Conservation (phyloP, 257 asterid species). For the Solanum sejunctum region DNA sequence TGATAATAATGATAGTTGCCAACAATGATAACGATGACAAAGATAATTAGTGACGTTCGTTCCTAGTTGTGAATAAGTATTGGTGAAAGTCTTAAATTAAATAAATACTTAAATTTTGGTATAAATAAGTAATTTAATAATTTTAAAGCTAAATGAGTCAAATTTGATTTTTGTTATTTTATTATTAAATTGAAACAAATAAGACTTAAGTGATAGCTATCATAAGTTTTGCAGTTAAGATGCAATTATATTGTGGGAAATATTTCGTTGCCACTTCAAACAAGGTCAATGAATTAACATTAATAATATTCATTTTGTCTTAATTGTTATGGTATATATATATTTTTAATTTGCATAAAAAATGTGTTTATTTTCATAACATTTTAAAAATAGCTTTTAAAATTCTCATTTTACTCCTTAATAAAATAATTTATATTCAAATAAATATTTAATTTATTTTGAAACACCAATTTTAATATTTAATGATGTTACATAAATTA, state of each 20-base stretch:
- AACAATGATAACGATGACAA: rapidly evolving
- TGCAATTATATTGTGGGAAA: neutral
- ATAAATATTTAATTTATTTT: no score
- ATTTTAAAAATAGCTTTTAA: no score
- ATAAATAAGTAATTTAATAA: neutral
- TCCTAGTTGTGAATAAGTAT: neutral
- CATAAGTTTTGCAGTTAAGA: neutral
- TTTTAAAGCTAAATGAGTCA: neutral
- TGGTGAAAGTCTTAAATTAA: neutral
- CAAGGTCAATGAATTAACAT: no score
- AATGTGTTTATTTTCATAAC: no score
- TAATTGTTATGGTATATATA: no score
- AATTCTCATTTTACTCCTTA: no score
- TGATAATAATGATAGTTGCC: neutral
- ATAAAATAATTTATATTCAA: no score
- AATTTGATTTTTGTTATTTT: no score
- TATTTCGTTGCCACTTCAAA: neutral
- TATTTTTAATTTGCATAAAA: no score
- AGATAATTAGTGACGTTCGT: rapidly evolving
- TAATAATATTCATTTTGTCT: neutral
- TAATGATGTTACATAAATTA: no score
- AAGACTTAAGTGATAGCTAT: neutral
- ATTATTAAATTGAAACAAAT: neutral
- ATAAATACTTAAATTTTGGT: neutral
- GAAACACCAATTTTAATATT: no score